phyloP scores from a whole-genome alignment of 352 stramenopile species.

The Globisporangium yorkense region DNA sequence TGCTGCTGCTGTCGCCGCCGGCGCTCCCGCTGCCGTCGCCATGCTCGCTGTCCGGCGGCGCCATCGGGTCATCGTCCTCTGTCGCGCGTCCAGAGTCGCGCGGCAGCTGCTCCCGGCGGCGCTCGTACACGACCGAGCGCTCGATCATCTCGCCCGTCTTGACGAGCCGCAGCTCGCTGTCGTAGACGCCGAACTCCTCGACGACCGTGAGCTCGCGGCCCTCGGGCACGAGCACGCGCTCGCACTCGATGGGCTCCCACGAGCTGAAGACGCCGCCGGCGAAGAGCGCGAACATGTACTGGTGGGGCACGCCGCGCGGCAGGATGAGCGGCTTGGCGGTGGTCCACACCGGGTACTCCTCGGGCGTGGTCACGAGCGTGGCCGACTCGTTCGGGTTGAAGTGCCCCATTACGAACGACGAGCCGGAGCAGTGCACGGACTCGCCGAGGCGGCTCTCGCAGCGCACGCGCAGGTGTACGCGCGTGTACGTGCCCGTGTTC shows the following conservation, averaged over 20 bases:
- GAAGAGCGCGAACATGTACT: constrained; percentile 91
- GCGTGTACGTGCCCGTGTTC: constrained; percentile 79
- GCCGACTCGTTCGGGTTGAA: constrained; percentile 88
- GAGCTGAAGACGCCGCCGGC: constrained; percentile 78
- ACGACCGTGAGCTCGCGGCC: constrained; percentile 76
- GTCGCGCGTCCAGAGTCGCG: constrained; percentile 12
- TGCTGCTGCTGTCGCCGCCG: constrained; percentile 9
- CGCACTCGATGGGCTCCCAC: constrained; percentile 73
- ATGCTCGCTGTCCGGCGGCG: neutral
- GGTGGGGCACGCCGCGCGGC: constrained; percentile 69
- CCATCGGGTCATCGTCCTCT: constrained; percentile 20
- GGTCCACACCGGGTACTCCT: constrained; percentile 95
- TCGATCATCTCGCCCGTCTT: constrained; percentile 46
- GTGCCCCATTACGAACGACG: constrained; percentile 83
- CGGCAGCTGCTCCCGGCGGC: constrained; percentile 19
- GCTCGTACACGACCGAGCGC: constrained; percentile 58
- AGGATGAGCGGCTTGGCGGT: constrained; percentile 93
- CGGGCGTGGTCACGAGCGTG: constrained; percentile 93
- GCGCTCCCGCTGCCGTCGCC: neutral
- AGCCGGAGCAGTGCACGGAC: constrained; percentile 71
- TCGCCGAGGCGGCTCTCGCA: constrained; percentile 70
- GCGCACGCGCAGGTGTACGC: constrained; percentile 67
- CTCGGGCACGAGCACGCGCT: constrained; percentile 68
- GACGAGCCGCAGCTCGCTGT: constrained; percentile 57
- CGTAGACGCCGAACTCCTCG: constrained; percentile 71